These are phyloP conservation scores for Globisporangium parvum DNA, from an alignment of 352 stramenopile genomes.

Conservation along the genomic window DNA sequence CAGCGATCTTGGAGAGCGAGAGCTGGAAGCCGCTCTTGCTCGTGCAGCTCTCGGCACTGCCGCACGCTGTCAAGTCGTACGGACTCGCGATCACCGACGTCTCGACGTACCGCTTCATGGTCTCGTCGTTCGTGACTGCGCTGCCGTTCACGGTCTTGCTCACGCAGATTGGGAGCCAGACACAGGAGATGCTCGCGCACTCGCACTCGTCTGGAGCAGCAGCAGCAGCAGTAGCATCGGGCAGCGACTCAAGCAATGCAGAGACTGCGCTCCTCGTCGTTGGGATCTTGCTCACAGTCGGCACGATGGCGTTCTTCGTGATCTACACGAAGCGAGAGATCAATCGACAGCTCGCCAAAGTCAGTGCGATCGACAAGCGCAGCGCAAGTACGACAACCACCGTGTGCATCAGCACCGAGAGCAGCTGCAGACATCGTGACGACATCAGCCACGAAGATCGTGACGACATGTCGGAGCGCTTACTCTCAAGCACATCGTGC, in stretches of 20 bases:
- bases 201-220: conserved; percentile 3
- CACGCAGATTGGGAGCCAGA: conserved; percentile 58
- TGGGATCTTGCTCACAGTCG: conserved; percentile 29
- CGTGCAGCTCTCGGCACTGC: conserved; percentile 66
- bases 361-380: conserved; percentile 16
- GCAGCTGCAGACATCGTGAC: background rate
- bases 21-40: conserved; percentile 71
- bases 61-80: conserved; percentile 72
- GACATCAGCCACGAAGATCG: background rate
- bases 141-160: conserved; percentile 53
- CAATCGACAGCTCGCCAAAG: conserved; percentile 28
- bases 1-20: conserved; percentile 43
- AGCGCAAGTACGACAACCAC: background rate
- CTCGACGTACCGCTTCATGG: conserved; percentile 38
- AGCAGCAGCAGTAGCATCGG: conserved; percentile 6
- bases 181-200: conserved; percentile 31
- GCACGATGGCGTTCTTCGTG: conserved; percentile 43
- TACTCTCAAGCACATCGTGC: background rate
- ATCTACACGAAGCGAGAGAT: conserved; percentile 45
- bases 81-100: conserved; percentile 64
- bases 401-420: background rate
- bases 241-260: conserved; percentile 13
- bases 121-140: conserved; percentile 50
- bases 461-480: background rate
- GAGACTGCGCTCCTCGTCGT: conserved; percentile 24